Conservation (phyloP, 306 rosid species). For the Hylodesmum podocarpum region DNA sequence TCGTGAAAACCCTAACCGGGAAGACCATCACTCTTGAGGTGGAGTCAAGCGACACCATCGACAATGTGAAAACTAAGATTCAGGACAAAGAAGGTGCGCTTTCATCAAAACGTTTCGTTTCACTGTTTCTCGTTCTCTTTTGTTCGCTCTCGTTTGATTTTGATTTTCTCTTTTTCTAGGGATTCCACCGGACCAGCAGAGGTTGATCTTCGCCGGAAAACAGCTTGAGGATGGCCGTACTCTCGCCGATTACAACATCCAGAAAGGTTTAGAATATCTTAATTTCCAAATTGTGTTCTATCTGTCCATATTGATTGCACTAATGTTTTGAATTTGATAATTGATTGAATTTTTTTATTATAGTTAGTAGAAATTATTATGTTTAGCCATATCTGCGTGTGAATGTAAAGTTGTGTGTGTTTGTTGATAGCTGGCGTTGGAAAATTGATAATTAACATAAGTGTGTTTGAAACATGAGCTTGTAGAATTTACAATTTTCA, state of each 20-base stretch:
- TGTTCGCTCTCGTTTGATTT: not conserved
- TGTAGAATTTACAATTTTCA: not conserved
- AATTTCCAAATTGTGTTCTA: not conserved
- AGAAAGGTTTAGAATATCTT: conserved; percentile 63
- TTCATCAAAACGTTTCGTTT: not conserved
- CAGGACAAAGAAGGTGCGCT: conserved; percentile 90
- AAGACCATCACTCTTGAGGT: conserved; percentile 99
- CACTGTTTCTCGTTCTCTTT: not conserved
- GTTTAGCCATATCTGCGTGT: not conserved
- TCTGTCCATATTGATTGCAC: not conserved
- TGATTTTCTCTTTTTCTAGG: conserved; percentile 36
- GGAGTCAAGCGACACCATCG: conserved; percentile 93
- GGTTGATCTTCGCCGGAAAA: conserved; percentile 93
- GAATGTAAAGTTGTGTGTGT: not conserved
- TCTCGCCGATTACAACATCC: conserved; percentile 94
- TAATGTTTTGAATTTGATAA: not conserved
- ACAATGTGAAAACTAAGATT: conserved; percentile 88
- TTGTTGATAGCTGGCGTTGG: not conserved
- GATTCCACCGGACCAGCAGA: conserved; percentile 97
- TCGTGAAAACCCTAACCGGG: conserved; percentile 97
- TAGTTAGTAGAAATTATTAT: not conserved
- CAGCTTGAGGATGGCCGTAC: conserved; percentile 99
- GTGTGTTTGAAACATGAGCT: not conserved
- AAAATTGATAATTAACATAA: not conserved
- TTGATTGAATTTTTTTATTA: not conserved